Base-by-base conservation (phyloP, 1,139 yeast genomes). In the Sugiyamaella paludigena region DNA sequence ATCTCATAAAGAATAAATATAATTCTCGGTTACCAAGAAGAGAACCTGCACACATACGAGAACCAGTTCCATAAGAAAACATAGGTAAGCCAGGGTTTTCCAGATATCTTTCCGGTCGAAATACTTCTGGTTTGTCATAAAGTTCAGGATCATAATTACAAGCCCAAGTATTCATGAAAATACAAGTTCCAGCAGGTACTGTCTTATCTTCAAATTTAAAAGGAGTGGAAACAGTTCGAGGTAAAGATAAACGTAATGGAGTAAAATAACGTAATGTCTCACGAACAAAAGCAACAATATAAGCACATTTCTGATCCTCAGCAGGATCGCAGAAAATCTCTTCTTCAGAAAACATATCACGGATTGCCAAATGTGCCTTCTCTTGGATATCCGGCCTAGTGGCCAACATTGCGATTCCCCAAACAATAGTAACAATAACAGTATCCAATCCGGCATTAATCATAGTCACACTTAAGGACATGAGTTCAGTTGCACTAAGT, bases 391-490 rank as follows among this genome's bases (percentile, higher is more conserved):
- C 84, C 43, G 66, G 59, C 2, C 78, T 73, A 29, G 75, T 78
- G 1, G 84, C 75, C 43, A 85, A 66, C 43, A 81, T 84, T 0
- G 87, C 87, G 53, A 84, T 60, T 9, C 83, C 72, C 57, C 81
- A 80, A 54, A 78, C 77, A 49, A 84, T 68, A 44, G 79, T 83
- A 29, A 84, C 71, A 0, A 89, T 84, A 0, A 84, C 79, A 52
- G 85, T 84, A 61, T 85, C 92, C 30, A 85, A 67, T 0, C 92
- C 94, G 4, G 92, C 92, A 56, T 89, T 83, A 0, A 85, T 82
- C 83, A 84, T 80, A 0, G 92, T 83, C 39, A 85, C 68, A 61
- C 91, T 83, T 6, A 83, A 74, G 41, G 87, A 80, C 48, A 75
- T 74, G 42, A 83, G 65, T 59, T 84, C 88, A 2, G 65, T 65